These are phyloP conservation scores for Ogataea neopini DNA, from an alignment of 805 yeast genomes.

Conservation along the genomic window DNA sequence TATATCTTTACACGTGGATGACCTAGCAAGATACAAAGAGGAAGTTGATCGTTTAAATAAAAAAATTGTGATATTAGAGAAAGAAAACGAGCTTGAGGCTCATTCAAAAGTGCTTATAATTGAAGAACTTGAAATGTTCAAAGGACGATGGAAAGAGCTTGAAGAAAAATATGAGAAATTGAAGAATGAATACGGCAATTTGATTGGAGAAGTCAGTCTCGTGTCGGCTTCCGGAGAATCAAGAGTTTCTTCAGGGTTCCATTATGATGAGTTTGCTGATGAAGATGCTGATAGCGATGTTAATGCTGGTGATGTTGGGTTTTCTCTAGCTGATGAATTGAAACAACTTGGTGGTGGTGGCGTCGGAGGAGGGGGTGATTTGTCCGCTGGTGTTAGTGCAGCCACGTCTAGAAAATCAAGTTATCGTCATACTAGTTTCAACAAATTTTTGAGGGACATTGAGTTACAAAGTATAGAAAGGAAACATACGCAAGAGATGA, in stretches of 20 bases:
- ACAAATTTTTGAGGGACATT: conserved; percentile 26
- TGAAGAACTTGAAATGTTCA: conserved; percentile 53
- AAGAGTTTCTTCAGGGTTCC: conserved; percentile 2
- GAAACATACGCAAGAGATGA: conserved; percentile 46
- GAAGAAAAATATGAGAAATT: conserved; percentile 30
- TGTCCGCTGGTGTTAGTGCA: neutral
- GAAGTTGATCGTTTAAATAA: conserved; percentile 27
- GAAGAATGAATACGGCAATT: conserved; percentile 32
- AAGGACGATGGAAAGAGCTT: conserved; percentile 37
- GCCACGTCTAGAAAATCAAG: conserved; percentile 22
- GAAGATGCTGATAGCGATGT: neutral
- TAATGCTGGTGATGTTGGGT: conserved; percentile 8
- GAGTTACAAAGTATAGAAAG: conserved; percentile 27
- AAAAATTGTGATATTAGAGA: conserved; percentile 40
- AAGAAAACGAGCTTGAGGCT: conserved; percentile 53
- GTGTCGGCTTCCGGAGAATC: conserved; percentile 9
- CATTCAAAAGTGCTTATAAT: conserved; percentile 53
- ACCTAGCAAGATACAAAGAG: conserved; percentile 14
- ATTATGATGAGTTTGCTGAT: conserved; percentile 3
- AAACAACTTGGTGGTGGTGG: conserved; percentile 14
- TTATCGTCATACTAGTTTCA: conserved; percentile 27
- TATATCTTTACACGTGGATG: conserved; percentile 16
- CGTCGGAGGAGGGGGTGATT: too few species aligned
- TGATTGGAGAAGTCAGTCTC: conserved; percentile 27
- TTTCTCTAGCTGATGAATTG: conserved; percentile 25